Evolutionary conservation across 768 basidiomycete species (phyloP).

Genomic region (Neoboletus subvelutipes): DNA sequence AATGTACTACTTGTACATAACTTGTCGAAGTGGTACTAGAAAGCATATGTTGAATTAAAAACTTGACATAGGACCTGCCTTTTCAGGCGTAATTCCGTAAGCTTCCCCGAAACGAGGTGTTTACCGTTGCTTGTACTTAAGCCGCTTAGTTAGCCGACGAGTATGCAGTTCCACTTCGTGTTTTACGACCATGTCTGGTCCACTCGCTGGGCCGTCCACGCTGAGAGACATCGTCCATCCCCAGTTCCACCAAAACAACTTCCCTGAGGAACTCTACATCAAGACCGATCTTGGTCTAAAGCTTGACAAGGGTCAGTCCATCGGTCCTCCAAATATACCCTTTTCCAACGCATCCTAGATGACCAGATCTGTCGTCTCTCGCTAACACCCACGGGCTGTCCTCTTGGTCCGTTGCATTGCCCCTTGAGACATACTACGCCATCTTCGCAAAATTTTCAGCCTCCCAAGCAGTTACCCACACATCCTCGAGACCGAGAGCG

Average conservation of each 20-base stretch:
- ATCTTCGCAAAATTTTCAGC: constrained; percentile 86
- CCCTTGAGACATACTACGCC: constrained; percentile 91
- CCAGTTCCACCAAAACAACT: constrained; percentile 93
- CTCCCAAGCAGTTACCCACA: constrained; percentile 75
- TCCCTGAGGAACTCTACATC: constrained; percentile 75
- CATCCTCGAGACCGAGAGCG: constrained; percentile 84
- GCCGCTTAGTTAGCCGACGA: not conserved
- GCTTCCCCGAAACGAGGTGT: not conserved
- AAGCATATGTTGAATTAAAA: no score
- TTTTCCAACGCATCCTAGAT: constrained; percentile 48
- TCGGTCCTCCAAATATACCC: not conserved
- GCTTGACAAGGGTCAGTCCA: constrained; percentile 77
- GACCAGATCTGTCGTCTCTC: constrained; percentile 90
- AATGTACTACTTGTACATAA: no score
- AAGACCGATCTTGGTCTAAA: constrained; percentile 83
- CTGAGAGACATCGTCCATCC: constrained; percentile 76
- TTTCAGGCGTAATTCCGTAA: not conserved
- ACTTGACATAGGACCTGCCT: not conserved
- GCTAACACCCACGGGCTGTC: constrained; percentile 80
- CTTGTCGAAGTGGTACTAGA: no score
- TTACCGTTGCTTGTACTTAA: not conserved
- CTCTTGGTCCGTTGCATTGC: constrained; percentile 88
- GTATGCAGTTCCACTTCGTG: not conserved
- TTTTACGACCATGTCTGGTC: constrained; percentile 36
- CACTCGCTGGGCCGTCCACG: constrained; percentile 55